Evolutionary conservation across 176 grass and related monocot genomes (phyloP), one percentile per base, ranked within the genome.

Genomic region (Zizania latifolia): DNA sequence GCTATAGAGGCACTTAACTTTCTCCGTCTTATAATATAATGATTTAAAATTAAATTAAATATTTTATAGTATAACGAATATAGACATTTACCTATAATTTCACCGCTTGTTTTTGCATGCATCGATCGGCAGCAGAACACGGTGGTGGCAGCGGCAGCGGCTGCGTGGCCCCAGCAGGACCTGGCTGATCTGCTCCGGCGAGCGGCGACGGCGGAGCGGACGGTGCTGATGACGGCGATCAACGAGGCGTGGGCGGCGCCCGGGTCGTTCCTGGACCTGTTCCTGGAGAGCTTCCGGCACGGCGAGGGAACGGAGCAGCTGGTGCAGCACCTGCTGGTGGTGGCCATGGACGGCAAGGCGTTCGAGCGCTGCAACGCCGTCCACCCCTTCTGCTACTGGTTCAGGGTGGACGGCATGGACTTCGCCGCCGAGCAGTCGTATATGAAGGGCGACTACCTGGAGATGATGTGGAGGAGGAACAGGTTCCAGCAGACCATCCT

Each of bases 381-480:
- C 67, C 92, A 95, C 81, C 72, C 59, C 0, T 85, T 84, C 72
- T 95, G 89, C 83, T 91, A 86, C 80, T 77, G 79, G 46, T 57
- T 91, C 70, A 70, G 39, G 53, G 59, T 58, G 28, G 76, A 34
- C 5, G 89, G 82, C 24, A 38, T 74, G 72, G 72, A 95, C 75
- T 95, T 89, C 77, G 70, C 89, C 6, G 43, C 71, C 1, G 92
- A 95, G 68, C 86, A 95, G 63, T 58, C 76, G 22, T 91, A 84
- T 80, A 91, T 88, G 82, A 86, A 82, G 40, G 77, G 83, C 17
- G 89, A 91, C 81, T 95, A 95, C 78, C 72, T 95, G 4, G 83
- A 95, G 33, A 89, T 92, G 86, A 91, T 95, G 88, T 95, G 92
- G 92, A 80, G 68, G 7, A 65, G 89, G 40, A 86, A 91, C 51